These are phyloP conservation scores for Ogataea nitratoaversa DNA, from an alignment of 805 yeast species.

Conservation along the genomic window DNA sequence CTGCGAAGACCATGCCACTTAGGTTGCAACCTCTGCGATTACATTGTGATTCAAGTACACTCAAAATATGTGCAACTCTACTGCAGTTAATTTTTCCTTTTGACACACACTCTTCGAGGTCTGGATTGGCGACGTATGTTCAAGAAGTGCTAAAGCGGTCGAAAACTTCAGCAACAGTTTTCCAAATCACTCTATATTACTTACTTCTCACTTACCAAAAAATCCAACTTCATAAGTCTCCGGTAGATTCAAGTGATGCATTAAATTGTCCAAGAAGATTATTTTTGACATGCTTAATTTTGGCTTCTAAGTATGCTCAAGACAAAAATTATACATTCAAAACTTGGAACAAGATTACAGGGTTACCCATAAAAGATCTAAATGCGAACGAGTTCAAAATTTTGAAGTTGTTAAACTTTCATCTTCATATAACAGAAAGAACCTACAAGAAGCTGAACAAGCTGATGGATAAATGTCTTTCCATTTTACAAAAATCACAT, in stretches of 20 bases:
- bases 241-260: constrained; percentile 4
- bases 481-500: not conserved
- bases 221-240: no score
- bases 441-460: constrained; percentile 37
- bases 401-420: constrained; percentile 52
- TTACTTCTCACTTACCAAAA: constrained; percentile 34
- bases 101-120: not conserved
- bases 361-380: constrained; percentile 50
- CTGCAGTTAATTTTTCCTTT: not conserved
- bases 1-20: not conserved
- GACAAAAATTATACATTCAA: constrained; percentile 66
- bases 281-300: constrained; percentile 62
- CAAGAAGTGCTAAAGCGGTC: constrained; percentile 46
- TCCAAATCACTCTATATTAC: constrained; percentile 67
- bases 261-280: constrained; percentile 57
- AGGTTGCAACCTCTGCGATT: no score
- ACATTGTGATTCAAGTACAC: not conserved
- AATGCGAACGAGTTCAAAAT: constrained; percentile 46
- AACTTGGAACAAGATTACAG: constrained; percentile 74
- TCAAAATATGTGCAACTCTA: not conserved
- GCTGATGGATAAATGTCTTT: constrained; percentile 1
- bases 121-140: constrained; percentile 24
- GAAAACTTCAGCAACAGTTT: constrained; percentile 53
- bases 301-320: constrained; percentile 69
- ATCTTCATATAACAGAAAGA: constrained; percentile 46